Evolutionary conservation across 495 filamentous ascomycete species (phyloP), one percentile per base, ranked within the genome.

Genomic region (Schizothecium vesticola): DNA sequence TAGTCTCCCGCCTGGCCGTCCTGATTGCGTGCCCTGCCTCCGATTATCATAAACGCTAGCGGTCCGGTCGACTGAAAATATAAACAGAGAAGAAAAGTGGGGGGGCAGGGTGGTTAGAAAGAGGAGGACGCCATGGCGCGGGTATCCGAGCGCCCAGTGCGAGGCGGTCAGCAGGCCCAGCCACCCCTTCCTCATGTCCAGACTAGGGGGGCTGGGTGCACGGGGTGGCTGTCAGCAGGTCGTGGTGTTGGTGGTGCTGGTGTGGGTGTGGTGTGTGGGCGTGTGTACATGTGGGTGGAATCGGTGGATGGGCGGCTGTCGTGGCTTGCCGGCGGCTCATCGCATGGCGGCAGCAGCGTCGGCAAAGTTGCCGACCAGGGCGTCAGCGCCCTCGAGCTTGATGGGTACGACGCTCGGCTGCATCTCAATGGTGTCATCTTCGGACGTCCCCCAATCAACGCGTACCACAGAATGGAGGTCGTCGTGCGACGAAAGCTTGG

Each of bases 361-460:
- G 69, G 82, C 79, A 74, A 85, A 85, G 66, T 83, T 83, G 29
- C 82, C 82, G 57, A 85, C 80, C 13, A 85, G 77, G 24, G 75
- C 73, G 24, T 79, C 81, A 59, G 77, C 77, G 60, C 79, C 79
- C 43, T 81, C 80, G 22, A 78, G 71, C 74, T 83, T 83, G 70
- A 83, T 77, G 66, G 80, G 70, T 19, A 65, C 66, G 11, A 76
- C 66, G 59, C 75, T 76, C 57, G 73, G 78, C 71, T 80, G 79
- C 74, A 82, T 69, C 67, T 83, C 81, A 56, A 78, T 75, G 64
- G 72, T 77, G 64, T 84, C 80, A 33, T 85, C 82, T n/a, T 83
- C 79, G 59, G 74, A 77, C 13, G 79, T 65, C 51, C 82, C 76
- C 82, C 81, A 80, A 69, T 81, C 79, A 74, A 83, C 76, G 73